phyloP scores from a whole-genome alignment of 2,329 filamentous ascomycete genomes.

The Teratosphaeria nubilosa region DNA sequence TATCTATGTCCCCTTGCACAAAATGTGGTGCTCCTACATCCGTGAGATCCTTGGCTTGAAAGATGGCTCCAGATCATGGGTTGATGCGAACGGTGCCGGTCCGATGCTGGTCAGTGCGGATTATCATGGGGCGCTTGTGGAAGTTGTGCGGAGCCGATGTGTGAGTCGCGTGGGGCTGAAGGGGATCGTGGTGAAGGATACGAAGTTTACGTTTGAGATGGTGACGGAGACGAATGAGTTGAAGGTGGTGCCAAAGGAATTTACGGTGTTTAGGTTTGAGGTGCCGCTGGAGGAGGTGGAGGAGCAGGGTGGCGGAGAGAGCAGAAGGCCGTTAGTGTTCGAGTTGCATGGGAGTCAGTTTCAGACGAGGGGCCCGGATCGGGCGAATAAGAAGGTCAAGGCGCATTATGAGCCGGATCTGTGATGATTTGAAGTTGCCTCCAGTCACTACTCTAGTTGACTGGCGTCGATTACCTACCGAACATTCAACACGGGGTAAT shows the following conservation, averaged over 20 bases:
- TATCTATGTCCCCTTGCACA: conserved; percentile 67
- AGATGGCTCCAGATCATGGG: conserved; percentile 30
- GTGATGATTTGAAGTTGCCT: conserved; percentile 55
- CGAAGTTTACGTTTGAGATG: conserved; percentile 75
- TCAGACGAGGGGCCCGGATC: conserved; percentile 68
- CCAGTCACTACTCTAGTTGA: not conserved
- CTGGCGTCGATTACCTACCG: not conserved
- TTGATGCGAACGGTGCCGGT: conserved; percentile 51
- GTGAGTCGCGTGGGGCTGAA: conserved; percentile 69
- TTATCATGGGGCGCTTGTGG: conserved; percentile 75
- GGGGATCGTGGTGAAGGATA: conserved; percentile 84
- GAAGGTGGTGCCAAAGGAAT: conserved; percentile 81
- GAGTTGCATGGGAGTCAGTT: conserved; percentile 86
- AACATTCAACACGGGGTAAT: not conserved
- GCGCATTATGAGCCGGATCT: conserved; percentile 66
- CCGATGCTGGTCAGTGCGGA: conserved; percentile 75
- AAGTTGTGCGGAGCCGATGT: conserved; percentile 75
- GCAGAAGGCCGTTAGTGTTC: conserved; percentile 52
- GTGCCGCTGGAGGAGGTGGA: conserved; percentile 42
- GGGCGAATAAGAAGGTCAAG: conserved; percentile 88
- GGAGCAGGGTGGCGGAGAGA: conserved; percentile 12
- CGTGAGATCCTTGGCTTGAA: conserved; percentile 61
- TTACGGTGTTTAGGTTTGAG: conserved; percentile 71
- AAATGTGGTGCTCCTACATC: conserved; percentile 77
- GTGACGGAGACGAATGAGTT: conserved; percentile 61